A percentile compares a stretch with the other conserved stretches of the same genome.
Conservation (phyloP, 257 asterid species). For the Coffea canephora region DNA sequence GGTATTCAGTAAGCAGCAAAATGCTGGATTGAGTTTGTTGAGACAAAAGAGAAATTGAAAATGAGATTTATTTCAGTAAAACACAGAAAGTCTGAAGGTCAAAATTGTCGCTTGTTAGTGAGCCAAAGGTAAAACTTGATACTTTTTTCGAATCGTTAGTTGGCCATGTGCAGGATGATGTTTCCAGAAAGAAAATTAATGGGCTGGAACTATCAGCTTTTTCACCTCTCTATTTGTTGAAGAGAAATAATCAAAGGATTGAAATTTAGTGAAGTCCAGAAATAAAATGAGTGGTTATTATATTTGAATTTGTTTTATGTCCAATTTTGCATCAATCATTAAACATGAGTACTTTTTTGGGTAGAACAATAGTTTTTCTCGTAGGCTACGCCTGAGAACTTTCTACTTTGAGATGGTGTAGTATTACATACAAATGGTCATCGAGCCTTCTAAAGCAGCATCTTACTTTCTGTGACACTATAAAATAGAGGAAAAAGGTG, state of each 20-base stretch:
- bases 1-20: not conserved
- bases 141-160: not conserved
- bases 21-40: not conserved
- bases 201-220: not conserved
- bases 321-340: not conserved
- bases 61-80: not conserved
- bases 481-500: not conserved
- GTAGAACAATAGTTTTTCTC: not conserved
- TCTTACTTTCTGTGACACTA: not conserved
- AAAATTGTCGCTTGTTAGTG: not conserved
- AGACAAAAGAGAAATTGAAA: not conserved
- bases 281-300: not conserved
- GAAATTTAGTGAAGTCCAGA: not conserved
- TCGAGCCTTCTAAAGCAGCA: not conserved
- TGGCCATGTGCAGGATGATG: not conserved
- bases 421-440: not conserved
- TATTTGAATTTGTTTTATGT: not conserved
- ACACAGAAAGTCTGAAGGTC: too few relatives aligned
- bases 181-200: not conserved
- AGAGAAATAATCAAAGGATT: not conserved
- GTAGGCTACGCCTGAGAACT: not conserved
- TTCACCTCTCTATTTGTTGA: not conserved
- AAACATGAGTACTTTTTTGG: not conserved
- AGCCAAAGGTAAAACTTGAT: not conserved
- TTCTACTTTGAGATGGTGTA: not conserved